These are phyloP conservation scores for Trichosanthes cucumerina DNA, from an alignment of 306 rosid genomes.

Conservation along the genomic window DNA sequence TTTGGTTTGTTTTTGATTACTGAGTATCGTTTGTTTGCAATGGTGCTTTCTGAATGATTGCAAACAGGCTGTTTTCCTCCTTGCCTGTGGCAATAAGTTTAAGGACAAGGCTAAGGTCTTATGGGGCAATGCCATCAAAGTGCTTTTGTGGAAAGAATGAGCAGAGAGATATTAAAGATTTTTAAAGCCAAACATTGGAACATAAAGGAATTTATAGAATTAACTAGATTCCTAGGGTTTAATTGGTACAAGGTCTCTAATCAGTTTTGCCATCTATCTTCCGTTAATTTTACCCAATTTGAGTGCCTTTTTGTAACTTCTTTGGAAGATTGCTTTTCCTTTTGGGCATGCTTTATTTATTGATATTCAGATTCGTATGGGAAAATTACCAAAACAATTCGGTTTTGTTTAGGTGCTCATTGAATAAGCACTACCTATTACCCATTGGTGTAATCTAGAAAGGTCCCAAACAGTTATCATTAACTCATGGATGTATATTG, in stretches of 20 bases:
- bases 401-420: not conserved
- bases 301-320: not conserved
- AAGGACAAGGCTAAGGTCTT: not conserved
- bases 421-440: not conserved
- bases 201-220: not conserved
- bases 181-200: not conserved
- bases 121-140: not conserved
- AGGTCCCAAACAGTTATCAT: not conserved
- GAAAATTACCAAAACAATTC: not conserved
- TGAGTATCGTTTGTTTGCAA: not conserved
- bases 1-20: not conserved
- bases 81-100: not conserved
- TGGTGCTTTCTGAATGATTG: not conserved
- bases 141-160: not conserved
- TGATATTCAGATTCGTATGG: not conserved
- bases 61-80: not conserved
- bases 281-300: not conserved
- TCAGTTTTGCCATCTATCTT: not conserved
- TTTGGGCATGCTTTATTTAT: not conserved
- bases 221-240: not conserved
- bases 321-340: not conserved
- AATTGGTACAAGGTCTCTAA: not conserved
- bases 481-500: not conserved
- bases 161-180: not conserved
- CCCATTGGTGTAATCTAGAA: not conserved